phyloP scores from a whole-genome alignment of 345 rosid genomes.

The Dovyalis caffra region DNA sequence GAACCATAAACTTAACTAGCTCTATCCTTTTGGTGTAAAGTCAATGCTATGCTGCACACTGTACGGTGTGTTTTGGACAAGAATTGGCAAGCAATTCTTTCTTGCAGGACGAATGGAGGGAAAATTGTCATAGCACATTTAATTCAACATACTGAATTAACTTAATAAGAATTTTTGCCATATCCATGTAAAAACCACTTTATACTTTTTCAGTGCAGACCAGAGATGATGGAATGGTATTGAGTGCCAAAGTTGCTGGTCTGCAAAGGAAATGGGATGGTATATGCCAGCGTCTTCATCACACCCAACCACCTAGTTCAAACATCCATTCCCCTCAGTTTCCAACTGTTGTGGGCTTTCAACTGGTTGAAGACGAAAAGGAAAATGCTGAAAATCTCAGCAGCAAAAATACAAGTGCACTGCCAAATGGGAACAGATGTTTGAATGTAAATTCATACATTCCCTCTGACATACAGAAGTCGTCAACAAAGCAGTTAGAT shows the following conservation, averaged over 20 bases:
- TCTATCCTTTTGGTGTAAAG: not conserved
- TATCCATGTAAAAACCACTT: constrained; percentile 39
- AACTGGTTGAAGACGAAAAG: constrained; percentile 10
- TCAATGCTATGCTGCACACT: not conserved
- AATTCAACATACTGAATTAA: not conserved
- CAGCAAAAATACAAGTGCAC: constrained; percentile 15
- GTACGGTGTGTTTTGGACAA: not conserved
- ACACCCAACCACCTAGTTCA: constrained; percentile 34
- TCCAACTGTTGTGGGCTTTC: constrained; percentile 25
- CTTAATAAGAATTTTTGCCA: not conserved
- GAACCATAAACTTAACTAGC: not conserved
- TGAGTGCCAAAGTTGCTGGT: constrained; percentile 32
- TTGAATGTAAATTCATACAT: constrained; percentile 1
- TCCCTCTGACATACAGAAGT: constrained; percentile 29
- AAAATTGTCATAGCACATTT: not conserved
- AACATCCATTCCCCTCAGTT: constrained; percentile 11
- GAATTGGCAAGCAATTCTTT: not conserved
- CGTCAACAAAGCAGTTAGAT: constrained; percentile 15
- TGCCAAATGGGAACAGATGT: constrained; percentile 17
- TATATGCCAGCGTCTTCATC: constrained; percentile 54
- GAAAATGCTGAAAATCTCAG: constrained; percentile 24
- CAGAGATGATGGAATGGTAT: constrained; percentile 39
- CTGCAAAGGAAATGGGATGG: constrained; percentile 59
- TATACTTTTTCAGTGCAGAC: constrained; percentile 54
- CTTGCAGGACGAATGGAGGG: not conserved